These are phyloP conservation scores for Paramyrothecium sp. DNA, from an alignment of 2,329 filamentous ascomycete genomes.

Conservation along the genomic window DNA sequence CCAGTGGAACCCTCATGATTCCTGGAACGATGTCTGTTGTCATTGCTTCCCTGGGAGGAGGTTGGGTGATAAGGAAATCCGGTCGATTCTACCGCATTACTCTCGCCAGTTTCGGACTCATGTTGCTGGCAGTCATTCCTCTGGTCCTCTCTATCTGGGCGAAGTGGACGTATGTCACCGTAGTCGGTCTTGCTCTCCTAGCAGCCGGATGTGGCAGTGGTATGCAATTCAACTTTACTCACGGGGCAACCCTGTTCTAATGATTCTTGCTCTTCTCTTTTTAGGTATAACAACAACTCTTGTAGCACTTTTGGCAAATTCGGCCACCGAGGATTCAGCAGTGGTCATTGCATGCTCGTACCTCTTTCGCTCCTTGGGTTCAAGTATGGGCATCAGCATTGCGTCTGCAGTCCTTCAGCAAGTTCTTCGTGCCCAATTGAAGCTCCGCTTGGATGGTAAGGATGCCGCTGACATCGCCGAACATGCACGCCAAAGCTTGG, in stretches of 20 bases:
- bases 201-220: slow-evolving; percentile 35
- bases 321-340: slow-evolving; percentile 64
- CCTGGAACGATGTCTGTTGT: slow-evolving; percentile 65
- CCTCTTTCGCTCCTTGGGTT: slow-evolving; percentile 75
- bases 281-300: slow-evolving; percentile 69
- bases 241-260: too few relatives aligned
- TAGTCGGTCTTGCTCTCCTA: slow-evolving; percentile 53
- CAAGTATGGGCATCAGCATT: slow-evolving; percentile 72
- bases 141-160: slow-evolving; percentile 52
- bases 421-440: slow-evolving; percentile 57
- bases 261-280: slow-evolving; percentile 3
- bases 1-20: slow-evolving; percentile 64
- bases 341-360: slow-evolving; percentile 78
- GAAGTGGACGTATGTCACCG: slow-evolving; percentile 49
- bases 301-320: slow-evolving; percentile 70
- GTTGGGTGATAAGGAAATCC: slow-evolving; percentile 66
- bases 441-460: slow-evolving; percentile 51
- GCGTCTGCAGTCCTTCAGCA: slow-evolving; percentile 72
- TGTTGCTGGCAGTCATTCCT: slow-evolving; percentile 53
- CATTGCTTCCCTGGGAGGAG: slow-evolving; percentile 61
- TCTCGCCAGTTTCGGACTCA: slow-evolving; percentile 49
- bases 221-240: not conserved
- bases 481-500: slow-evolving; percentile 66
- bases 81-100: slow-evolving; percentile 73
- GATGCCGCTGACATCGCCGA: slow-evolving; percentile 66